Conservation (phyloP, 257 asterid genomes). For the Solanum dulcamara region DNA sequence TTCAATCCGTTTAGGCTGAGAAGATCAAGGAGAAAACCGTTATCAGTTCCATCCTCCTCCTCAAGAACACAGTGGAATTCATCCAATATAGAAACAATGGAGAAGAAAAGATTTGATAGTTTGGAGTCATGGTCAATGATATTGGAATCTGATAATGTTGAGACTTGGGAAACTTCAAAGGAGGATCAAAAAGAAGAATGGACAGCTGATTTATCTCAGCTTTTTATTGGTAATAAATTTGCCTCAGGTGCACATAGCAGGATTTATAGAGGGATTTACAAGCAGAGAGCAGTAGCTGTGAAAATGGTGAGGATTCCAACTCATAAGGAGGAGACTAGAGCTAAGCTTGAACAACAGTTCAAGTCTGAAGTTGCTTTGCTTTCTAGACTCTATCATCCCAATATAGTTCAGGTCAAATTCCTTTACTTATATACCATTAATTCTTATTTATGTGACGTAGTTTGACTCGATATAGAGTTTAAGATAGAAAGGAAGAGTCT, state of each 20-base stretch:
- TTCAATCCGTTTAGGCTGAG: conserved; percentile 64
- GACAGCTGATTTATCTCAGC: conserved; percentile 38
- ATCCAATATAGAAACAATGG: conserved; percentile 44
- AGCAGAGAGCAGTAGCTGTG: conserved; percentile 37
- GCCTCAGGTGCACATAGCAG: conserved; percentile 41
- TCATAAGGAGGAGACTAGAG: conserved; percentile 29
- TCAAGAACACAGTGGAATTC: conserved; percentile 25
- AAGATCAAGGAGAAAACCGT: conserved; percentile 22
- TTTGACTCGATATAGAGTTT: background rate
- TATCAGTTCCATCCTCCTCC: conserved; percentile 43
- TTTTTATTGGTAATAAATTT: conserved; percentile 34
- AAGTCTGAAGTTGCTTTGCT: conserved; percentile 38
- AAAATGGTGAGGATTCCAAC: conserved; percentile 41
- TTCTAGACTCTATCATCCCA: conserved; percentile 33
- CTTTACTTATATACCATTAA: background rate
- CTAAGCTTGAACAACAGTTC: conserved; percentile 32
- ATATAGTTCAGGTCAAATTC: conserved; percentile 25
- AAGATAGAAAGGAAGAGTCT: background rate
- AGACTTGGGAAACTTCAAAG: conserved; percentile 65
- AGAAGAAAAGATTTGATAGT: conserved; percentile 83
- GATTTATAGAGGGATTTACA: conserved; percentile 33
- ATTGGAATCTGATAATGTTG: conserved; percentile 80
- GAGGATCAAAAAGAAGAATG: conserved; percentile 40
- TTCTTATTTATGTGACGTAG: background rate
- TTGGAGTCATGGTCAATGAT: conserved; percentile 97